Base-by-base conservation (phyloP, 106 monocot species). In the Alisma plantagoaquatica region DNA sequence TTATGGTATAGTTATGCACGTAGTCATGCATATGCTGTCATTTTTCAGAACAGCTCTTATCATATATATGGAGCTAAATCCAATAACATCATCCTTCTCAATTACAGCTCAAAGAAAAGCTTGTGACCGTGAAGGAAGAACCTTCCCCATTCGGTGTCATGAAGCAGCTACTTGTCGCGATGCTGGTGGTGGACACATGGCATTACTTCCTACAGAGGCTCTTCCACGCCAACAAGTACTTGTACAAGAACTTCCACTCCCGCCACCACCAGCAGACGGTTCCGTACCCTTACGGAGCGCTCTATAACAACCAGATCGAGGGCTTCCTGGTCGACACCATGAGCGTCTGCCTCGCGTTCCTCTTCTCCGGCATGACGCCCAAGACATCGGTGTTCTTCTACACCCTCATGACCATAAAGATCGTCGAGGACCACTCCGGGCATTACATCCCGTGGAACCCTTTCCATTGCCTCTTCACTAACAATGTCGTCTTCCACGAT, bases 221-320 rank as follows among this genome's bases (percentile, higher is more conserved):
- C 3, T 23, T 21, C 4, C 48, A 49, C 48, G 22, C 10, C 18
- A 19, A 8, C 48, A 9, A 22, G 21, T 49, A 23, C 48, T 2
- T 49, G 20, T 49, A 49, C 48, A 49, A 19, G 48, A 19, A 49
- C 48, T 2, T 49, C 48, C 48, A 49, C 48, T 9, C 48, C 21
- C 3, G 20, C 18, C 48, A 49, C 48, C 48, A 49, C 48, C 48
- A 23, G 23, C 20, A 23, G 48, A 10, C 24, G 4, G 48, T 23
- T 2, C 48, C 48, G 23, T 49, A 49, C 48, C 10, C 48, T 5
- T 49, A 20, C 48, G 48, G 48, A 10, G n/a, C 8, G 23, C 20
- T 2, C 18, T 49, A 49, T 23, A 23, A 9, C 21, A 19, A 49
- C 48, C 48, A 19, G 20, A 2, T 49, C 8, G 48, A 49, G 23